phyloP scores from a whole-genome alignment of 1,139 yeast genomes.

The Entelexis sorbosivorans region DNA sequence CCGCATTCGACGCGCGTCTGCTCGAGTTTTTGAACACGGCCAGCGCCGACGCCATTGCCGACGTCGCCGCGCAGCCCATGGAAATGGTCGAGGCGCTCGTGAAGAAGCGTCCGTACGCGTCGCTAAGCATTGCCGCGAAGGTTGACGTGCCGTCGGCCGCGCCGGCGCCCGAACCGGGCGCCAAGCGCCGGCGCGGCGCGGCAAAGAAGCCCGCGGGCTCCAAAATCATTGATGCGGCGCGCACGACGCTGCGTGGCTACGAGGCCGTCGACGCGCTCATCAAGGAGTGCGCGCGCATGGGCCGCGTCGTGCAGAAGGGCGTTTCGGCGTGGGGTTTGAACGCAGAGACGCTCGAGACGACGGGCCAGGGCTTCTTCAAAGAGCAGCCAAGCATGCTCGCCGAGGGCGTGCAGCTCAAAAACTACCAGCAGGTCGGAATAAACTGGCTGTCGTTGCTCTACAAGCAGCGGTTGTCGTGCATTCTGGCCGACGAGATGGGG shows the following conservation, averaged over 20 bases:
- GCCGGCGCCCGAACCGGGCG: slow-evolving; percentile 21
- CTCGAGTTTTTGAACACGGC: slow-evolving; percentile 72
- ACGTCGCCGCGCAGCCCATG: slow-evolving; percentile 62
- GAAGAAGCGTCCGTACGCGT: slow-evolving; percentile 52
- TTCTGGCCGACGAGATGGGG: slow-evolving; percentile 97
- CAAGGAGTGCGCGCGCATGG: slow-evolving; percentile 69
- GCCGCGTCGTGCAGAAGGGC: slow-evolving; percentile 56
- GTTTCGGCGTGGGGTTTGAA: slow-evolving; percentile 81
- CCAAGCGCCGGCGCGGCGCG: slow-evolving; percentile 31
- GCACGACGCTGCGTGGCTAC: slow-evolving; percentile 63
- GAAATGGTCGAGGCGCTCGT: slow-evolving; percentile 55
- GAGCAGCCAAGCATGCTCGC: slow-evolving; percentile 61
- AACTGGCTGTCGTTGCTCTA: slow-evolving; percentile 84
- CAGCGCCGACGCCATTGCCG: slow-evolving; percentile 61
- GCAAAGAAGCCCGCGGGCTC: slow-evolving; percentile 56
- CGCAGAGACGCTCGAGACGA: slow-evolving; percentile 39
- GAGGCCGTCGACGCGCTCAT: slow-evolving; percentile 88
- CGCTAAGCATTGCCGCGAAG: slow-evolving; percentile 48
- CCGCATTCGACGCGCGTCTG: slow-evolving; percentile 51
- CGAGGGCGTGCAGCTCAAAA: slow-evolving; percentile 56
- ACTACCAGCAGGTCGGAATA: slow-evolving; percentile 88
- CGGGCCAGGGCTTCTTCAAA: slow-evolving; percentile 44
- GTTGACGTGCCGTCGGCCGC: slow-evolving; percentile 37
- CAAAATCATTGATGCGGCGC: slow-evolving; percentile 51
- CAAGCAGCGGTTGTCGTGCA: slow-evolving; percentile 70